phyloP scores from a whole-genome alignment of 78 protist genomes.

The Andalucia godoyi region DNA sequence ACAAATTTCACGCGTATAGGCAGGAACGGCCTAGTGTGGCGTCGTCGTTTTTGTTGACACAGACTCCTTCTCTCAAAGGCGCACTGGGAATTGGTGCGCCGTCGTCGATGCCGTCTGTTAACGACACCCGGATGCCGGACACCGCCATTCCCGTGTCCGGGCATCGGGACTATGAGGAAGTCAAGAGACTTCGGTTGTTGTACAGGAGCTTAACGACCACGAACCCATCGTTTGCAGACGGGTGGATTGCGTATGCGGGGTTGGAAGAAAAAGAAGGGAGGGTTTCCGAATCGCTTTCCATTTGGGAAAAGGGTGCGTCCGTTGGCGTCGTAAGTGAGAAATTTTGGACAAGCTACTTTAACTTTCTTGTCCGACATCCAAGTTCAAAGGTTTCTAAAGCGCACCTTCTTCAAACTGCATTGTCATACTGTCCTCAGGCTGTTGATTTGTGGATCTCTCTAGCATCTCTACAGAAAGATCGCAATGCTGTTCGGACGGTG shows the following conservation, averaged over 20 bases:
- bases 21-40: conserved; percentile 54
- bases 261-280: conserved; percentile 79
- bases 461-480: conserved; percentile 59
- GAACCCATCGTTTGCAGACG: conserved; percentile 18
- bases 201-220: not conserved
- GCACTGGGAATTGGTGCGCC: conserved; percentile 87
- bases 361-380: no score
- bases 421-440: conserved; percentile 57
- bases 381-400: no score
- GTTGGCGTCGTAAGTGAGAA: conserved; percentile 88
- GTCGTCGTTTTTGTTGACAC: conserved; percentile 2
- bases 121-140: conserved; percentile 18
- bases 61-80: conserved; percentile 72
- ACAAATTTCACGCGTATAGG: conserved; percentile 34
- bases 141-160: no score
- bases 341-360: no score
- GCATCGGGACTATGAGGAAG: not conserved
- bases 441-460: conserved; percentile 87
- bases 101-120: conserved; percentile 71
- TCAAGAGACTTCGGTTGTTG: not conserved
- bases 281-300: conserved; percentile 53
- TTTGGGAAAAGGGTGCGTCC: conserved; percentile 65
- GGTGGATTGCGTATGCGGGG: conserved; percentile 86
- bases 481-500: conserved; percentile 43
- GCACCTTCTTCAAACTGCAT: conserved; percentile 60